Evolutionary conservation across 371 early-diverging fungal species (phyloP).

Genomic region (Saksenaea oblongispora): DNA sequence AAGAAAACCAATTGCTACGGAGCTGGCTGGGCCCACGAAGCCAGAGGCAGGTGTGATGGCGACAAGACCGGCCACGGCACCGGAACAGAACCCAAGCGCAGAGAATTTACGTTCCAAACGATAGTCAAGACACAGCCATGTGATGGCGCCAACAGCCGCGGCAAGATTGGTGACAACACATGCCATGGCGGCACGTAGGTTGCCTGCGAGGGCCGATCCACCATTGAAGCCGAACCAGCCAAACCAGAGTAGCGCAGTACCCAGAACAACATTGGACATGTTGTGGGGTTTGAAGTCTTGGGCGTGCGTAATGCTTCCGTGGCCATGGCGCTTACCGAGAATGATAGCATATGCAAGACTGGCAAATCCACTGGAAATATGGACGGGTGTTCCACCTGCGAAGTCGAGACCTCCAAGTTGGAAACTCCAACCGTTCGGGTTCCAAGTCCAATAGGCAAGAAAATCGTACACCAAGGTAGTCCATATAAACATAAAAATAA

Average conservation of each 20-base stretch:
- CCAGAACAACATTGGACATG: slow-evolving; percentile 86
- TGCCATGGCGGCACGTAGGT: slow-evolving; percentile 85
- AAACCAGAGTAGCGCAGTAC: slow-evolving; percentile 88
- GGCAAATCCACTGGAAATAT: slow-evolving; percentile 87
- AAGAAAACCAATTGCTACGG: slow-evolving; percentile 79
- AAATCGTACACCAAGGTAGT: slow-evolving; percentile 86
- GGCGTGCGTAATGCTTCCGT: slow-evolving; percentile 41
- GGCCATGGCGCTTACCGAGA: slow-evolving; percentile 78
- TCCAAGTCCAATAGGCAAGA: slow-evolving; percentile 95
- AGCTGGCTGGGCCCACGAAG: slow-evolving; percentile 82
- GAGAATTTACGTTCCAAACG: slow-evolving; percentile 77
- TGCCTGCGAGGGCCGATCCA: slow-evolving; percentile 84
- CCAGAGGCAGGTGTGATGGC: slow-evolving; percentile 93
- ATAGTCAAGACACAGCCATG: slow-evolving; percentile 85
- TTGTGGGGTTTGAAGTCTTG: slow-evolving; percentile 85
- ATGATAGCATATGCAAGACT: slow-evolving; percentile 86
- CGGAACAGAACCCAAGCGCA: slow-evolving; percentile 89
- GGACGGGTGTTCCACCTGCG: slow-evolving; percentile 93
- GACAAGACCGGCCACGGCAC: slow-evolving; percentile 92
- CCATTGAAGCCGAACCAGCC: slow-evolving; percentile 88
- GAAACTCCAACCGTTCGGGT: slow-evolving; percentile 77
- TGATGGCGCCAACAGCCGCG: slow-evolving; percentile 79
- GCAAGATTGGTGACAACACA: slow-evolving; percentile 83
- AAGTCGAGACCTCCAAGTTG: slow-evolving; percentile 79
- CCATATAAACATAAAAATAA: slow-evolving; percentile 92